A percentile compares a stretch with the other conserved stretches of the same genome.
These are phyloP conservation scores for Aphanomyces cochlioides DNA, from an alignment of 352 stramenopile species.

Conservation along the genomic window DNA sequence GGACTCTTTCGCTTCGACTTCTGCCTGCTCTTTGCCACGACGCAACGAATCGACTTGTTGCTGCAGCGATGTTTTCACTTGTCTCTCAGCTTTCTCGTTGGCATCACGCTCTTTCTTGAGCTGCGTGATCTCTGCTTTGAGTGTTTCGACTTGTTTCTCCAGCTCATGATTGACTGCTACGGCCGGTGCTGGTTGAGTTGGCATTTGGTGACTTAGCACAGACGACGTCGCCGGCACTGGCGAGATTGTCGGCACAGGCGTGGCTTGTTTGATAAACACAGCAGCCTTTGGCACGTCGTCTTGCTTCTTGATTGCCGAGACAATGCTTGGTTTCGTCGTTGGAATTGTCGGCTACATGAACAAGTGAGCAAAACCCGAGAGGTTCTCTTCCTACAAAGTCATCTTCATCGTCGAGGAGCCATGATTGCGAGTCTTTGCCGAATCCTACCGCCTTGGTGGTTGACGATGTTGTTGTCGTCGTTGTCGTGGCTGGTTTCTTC, in stretches of 20 bases:
- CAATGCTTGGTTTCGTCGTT: conserved; percentile 12
- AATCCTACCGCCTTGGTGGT: conserved; percentile 37
- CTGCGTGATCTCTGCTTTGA: conserved; percentile 7
- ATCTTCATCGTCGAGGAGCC: conserved; percentile 48
- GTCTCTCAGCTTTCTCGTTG: conserved; percentile 33
- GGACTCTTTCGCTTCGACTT: conserved; percentile 48
- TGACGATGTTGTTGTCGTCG: conserved; percentile 24
- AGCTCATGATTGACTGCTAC: neutral
- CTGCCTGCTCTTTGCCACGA: conserved; percentile 32
- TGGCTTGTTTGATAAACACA: neutral
- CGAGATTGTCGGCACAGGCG: neutral
- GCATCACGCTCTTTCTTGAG: conserved; percentile 32
- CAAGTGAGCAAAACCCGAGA: too few relatives aligned
- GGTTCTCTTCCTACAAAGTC: conserved; percentile 19
- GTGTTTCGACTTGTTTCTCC: conserved; percentile 17
- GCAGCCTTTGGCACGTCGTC: conserved; percentile 2
- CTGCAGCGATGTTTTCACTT: conserved; percentile 15
- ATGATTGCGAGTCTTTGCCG: conserved; percentile 50
- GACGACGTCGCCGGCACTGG: neutral
- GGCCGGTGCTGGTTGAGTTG: neutral
- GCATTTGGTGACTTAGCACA: neutral
- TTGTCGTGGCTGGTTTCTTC: conserved; percentile 28
- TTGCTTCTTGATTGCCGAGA: conserved; percentile 22
- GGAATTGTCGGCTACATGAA: neutral
- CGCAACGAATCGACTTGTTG: conserved; percentile 13